Evolutionary conservation across 2,329 filamentous ascomycete species (phyloP), one percentile per base, ranked within the genome.

Genomic region (Bipolaris zeicola): DNA sequence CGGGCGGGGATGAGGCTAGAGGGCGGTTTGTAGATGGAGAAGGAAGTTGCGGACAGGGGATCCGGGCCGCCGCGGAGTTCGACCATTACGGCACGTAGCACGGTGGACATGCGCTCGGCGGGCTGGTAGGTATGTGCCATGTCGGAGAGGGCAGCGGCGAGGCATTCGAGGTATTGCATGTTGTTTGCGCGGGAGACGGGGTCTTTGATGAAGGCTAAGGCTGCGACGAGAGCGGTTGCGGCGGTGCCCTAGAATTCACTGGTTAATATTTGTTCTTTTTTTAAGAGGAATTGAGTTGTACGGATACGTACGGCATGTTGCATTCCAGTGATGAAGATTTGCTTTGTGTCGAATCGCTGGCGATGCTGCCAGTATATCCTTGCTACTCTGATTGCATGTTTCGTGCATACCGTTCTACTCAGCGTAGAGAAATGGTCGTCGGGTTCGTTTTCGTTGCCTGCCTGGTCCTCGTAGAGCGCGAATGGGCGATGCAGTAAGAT

Each of bases 321-420:
- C 45, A 84, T 76, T 1, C 79, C 81, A 0, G 80, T 80, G 24
- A 82, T 73, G 22, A 80, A 81, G 18, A 83, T 82, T 54, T 81
- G 82, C 52, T 77, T 78, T 1, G 80, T 80, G 50, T 82, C 79
- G 50, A 83, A 83, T 3, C 80, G 76, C 65, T 83, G 81, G 0
- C 82, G 77, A 60, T 85, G 82, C 57, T 83, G 82, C 81, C 80
- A 83, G 63, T 84, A 84, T 55, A 85, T 83, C 20, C 79, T 76
- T 0, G 82, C 79, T 0, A 85, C 80, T 0, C 81, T 73, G 52
- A 84, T 81, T 3, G 83, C 82, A 57, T 85, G 82, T 48, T 83
- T 82, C 0, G 81, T 83, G 70, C 82, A 85, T 51, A 83, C 82
- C 49, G 77, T 81, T 16, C 83, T 77, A 3, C 81, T 82, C 22